Conservation (phyloP, 306 rosid genomes). For the Quercus wislizeni region DNA sequence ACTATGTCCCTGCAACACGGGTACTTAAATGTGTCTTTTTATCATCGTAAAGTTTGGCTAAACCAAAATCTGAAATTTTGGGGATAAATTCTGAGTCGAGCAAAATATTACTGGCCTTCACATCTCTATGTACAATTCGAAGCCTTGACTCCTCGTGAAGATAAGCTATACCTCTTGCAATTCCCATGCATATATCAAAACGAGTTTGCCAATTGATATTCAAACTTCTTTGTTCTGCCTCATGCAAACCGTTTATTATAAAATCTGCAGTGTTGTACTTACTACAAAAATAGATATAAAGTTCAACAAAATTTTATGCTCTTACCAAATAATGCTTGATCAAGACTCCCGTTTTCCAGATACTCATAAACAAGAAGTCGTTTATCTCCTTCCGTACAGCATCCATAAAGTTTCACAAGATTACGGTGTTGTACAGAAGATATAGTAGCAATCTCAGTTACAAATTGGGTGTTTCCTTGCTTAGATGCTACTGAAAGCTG, state of each 20-base stretch:
- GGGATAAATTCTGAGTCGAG: constrained; percentile 58
- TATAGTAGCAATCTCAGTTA: constrained; percentile 81
- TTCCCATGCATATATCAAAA: constrained; percentile 62
- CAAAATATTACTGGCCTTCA: constrained; percentile 79
- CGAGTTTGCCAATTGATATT: constrained; percentile 63
- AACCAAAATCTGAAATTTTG: constrained; percentile 85
- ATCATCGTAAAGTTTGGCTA: constrained; percentile 81
- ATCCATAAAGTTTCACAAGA: constrained; percentile 73
- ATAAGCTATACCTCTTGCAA: constrained; percentile 75
- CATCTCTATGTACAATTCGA: constrained; percentile 81
- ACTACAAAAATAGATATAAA: not conserved
- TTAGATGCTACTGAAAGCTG: constrained; percentile 76
- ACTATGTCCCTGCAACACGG: constrained; percentile 84
- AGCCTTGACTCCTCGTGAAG: constrained; percentile 72
- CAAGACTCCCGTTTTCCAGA: constrained; percentile 78
- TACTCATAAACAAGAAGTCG: constrained; percentile 82
- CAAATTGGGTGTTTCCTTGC: constrained; percentile 82
- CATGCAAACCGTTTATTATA: not conserved
- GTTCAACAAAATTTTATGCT: not conserved
- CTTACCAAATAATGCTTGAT: constrained; percentile 85
- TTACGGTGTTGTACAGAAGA: constrained; percentile 86
- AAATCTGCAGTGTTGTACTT: not conserved
- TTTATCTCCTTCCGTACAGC: constrained; percentile 67
- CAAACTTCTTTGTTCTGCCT: constrained; percentile 41
- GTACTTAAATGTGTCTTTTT: constrained; percentile 78